Evolutionary conservation across 2,329 filamentous ascomycete species (phyloP).

Genomic region (Arthrobotrys pseudoclavata): DNA sequence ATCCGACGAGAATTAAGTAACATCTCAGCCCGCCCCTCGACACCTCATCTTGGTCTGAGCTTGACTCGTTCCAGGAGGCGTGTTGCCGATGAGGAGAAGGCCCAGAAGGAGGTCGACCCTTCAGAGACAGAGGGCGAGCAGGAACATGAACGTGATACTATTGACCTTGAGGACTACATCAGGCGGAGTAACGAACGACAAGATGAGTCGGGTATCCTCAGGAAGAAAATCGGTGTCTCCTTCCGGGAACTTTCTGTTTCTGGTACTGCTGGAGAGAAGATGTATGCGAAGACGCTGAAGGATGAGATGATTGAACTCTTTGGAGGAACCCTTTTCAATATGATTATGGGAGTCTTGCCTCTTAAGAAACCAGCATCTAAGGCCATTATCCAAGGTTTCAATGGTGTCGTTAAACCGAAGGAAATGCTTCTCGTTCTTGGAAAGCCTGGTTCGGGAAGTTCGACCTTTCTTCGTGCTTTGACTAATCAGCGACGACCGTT

Average conservation of each 20-base stretch:
- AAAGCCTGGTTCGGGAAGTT: slow-evolving; percentile 80
- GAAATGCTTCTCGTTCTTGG: slow-evolving; percentile 82
- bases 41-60: slow-evolving; percentile 35
- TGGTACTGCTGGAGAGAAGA: slow-evolving; percentile 61
- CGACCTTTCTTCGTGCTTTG: slow-evolving; percentile 81
- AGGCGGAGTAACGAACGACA: slow-evolving; percentile 58
- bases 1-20: slow-evolving; percentile 48
- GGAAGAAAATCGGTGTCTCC: slow-evolving; percentile 63
- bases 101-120: slow-evolving; percentile 54
- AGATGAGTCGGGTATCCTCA: slow-evolving; percentile 61
- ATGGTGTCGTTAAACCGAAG: slow-evolving; percentile 75
- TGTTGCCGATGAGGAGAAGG: slow-evolving; percentile 47
- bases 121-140: slow-evolving; percentile 55
- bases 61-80: slow-evolving; percentile 42
- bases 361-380: slow-evolving; percentile 70
- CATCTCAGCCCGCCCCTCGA: slow-evolving; percentile 20
- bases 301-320: slow-evolving; percentile 62
- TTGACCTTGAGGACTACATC: slow-evolving; percentile 64
- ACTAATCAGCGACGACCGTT: slow-evolving; percentile 78
- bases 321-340: slow-evolving; percentile 60
- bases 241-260: slow-evolving; percentile 62
- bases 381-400: slow-evolving; percentile 76
- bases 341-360: slow-evolving; percentile 63
- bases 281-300: slow-evolving; percentile 61
- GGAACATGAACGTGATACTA: slow-evolving; percentile 32